These are phyloP conservation scores for Abelmoschus esculentus DNA, from an alignment of 345 rosid genomes.

Conservation along the genomic window DNA sequence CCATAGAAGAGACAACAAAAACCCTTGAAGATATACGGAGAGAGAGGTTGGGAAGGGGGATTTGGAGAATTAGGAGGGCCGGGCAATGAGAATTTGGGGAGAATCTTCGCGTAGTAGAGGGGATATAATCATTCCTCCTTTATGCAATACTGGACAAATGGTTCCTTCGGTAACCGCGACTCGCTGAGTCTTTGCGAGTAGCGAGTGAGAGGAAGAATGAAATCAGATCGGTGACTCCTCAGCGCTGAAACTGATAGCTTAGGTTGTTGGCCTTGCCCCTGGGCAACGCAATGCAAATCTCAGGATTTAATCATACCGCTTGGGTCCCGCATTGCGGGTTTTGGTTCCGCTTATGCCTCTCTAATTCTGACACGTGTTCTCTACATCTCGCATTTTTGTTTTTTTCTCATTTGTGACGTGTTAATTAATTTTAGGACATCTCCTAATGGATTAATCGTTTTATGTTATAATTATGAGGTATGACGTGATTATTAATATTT, in stretches of 20 bases:
- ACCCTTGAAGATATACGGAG: constrained; percentile 14
- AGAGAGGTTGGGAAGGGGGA: not conserved
- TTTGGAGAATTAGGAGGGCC: not conserved
- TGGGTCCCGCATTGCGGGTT: not conserved
- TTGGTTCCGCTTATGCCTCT: not conserved
- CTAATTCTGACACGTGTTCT: not conserved
- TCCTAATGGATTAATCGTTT: not conserved
- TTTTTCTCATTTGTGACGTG: not conserved
- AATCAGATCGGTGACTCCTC: not conserved
- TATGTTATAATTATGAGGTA: too few species aligned
- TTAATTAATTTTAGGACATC: not conserved
- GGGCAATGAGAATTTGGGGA: constrained; percentile 10
- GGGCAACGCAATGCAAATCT: not conserved
- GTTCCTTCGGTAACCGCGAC: not conserved
- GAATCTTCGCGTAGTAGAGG: constrained; percentile 8
- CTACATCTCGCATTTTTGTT: not conserved
- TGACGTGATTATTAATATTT: too few species aligned
- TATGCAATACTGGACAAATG: too few species aligned
- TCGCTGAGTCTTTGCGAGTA: not conserved
- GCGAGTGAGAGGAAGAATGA: not conserved
- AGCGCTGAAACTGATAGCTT: not conserved
- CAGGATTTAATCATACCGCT: not conserved
- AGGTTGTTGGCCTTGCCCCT: not conserved
- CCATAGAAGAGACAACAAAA: constrained; percentile 26
- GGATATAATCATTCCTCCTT: not conserved